phyloP scores from a whole-genome alignment of 192 early-diverging fungal species.

The Diversispora eburnea region DNA sequence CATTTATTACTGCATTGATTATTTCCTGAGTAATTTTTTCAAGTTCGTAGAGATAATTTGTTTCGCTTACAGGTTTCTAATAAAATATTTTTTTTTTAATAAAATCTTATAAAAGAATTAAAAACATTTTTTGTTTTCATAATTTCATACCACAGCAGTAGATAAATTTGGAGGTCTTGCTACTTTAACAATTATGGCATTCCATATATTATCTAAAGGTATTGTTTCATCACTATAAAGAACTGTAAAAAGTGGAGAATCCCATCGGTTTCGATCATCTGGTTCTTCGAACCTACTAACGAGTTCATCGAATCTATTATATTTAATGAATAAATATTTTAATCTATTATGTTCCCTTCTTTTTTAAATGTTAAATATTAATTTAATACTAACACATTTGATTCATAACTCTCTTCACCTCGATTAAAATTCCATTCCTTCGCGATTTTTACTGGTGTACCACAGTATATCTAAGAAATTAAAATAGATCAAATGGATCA shows the following conservation, averaged over 20 bases:
- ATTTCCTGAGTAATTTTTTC: slow-evolving; percentile 79
- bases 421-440: slow-evolving; percentile 51
- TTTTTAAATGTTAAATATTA: not conserved
- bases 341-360: not conserved
- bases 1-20: slow-evolving; percentile 70
- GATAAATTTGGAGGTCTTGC: slow-evolving; percentile 81
- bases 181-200: slow-evolving; percentile 67
- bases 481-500: not conserved
- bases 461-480: slow-evolving; percentile 54
- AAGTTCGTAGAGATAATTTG: slow-evolving; percentile 89
- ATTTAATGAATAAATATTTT: not conserved
- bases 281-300: slow-evolving; percentile 92
- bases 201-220: slow-evolving; percentile 70
- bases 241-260: slow-evolving; percentile 91
- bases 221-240: slow-evolving; percentile 64
- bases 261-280: slow-evolving; percentile 86
- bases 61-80: slow-evolving; percentile 81
- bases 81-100: not conserved
- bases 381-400: slow-evolving; percentile 35
- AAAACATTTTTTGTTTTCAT: slow-evolving; percentile 6
- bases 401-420: slow-evolving; percentile 42
- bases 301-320: slow-evolving; percentile 69
- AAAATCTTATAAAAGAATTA: not conserved
- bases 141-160: slow-evolving; percentile 61
- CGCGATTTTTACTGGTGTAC: slow-evolving; percentile 51